These are phyloP conservation scores for Leccinum subtestaceum DNA, from an alignment of 768 basidiomycete species.

Conservation along the genomic window DNA sequence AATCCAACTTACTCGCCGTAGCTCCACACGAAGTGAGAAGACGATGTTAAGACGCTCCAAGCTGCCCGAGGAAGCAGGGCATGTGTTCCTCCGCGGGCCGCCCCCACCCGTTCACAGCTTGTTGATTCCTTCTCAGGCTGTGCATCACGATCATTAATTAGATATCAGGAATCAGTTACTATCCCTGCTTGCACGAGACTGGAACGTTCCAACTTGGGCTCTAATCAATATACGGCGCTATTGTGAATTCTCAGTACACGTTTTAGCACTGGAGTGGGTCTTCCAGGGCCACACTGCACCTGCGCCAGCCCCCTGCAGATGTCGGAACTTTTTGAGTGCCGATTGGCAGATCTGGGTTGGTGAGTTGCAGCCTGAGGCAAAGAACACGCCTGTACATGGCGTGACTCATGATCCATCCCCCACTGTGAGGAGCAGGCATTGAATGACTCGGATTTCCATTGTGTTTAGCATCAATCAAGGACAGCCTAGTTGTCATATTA, in stretches of 20 bases:
- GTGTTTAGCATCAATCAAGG: neutral
- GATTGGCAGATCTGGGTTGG: too few relatives aligned
- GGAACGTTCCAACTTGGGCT: neutral
- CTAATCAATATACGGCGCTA: neutral
- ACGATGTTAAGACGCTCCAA: too few relatives aligned
- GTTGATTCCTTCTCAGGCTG: neutral
- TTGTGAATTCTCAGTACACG: neutral
- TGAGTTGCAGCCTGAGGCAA: too few relatives aligned
- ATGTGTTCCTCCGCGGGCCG: neutral
- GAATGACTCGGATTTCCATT: neutral
- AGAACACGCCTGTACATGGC: too few relatives aligned
- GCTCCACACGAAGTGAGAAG: too few relatives aligned
- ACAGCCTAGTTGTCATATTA: too few relatives aligned
- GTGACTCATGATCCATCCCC: neutral
- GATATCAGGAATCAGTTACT: neutral
- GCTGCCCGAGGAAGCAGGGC: neutral
- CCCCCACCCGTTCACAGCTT: neutral
- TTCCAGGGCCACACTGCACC: neutral
- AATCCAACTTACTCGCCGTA: too few relatives aligned
- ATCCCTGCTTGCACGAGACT: neutral
- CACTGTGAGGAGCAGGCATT: neutral
- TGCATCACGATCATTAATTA: neutral
- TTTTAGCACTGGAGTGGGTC: neutral
- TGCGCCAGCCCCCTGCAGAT: neutral
- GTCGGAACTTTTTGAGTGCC: neutral